phyloP scores from a whole-genome alignment of 2,329 filamentous ascomycete genomes.

The Mariannaea elegans region DNA sequence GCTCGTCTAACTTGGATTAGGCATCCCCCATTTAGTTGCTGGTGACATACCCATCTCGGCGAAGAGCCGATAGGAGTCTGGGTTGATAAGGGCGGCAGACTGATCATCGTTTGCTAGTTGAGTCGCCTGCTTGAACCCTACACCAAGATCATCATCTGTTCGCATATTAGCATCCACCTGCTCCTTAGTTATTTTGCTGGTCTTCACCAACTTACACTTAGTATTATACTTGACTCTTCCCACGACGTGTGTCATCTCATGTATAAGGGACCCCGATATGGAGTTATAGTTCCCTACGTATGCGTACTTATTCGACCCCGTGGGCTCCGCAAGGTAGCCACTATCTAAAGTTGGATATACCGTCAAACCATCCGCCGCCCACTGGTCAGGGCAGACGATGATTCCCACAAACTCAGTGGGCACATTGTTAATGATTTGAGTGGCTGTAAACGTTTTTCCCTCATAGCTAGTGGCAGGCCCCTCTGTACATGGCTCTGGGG shows the following conservation, averaged over 20 bases:
- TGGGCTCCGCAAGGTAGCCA: not conserved
- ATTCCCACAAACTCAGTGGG: not conserved
- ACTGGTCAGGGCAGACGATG: slow-evolving; percentile 12
- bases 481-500: not conserved
- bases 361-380: not conserved
- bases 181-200: not conserved
- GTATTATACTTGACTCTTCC: not conserved
- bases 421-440: not conserved
- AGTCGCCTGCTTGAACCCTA: not conserved
- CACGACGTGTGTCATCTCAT: slow-evolving; percentile 15
- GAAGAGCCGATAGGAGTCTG: slow-evolving; percentile 12
- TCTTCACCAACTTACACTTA: slow-evolving; percentile 1
- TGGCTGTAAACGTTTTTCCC: slow-evolving; percentile 6
- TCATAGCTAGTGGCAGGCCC: not conserved
- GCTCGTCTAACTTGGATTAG: not conserved
- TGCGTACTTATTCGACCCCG: not conserved
- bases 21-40: slow-evolving; percentile 5
- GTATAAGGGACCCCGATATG: slow-evolving; percentile 5
- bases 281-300: slow-evolving; percentile 5
- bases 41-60: slow-evolving; percentile 17
- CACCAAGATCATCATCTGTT: not conserved
- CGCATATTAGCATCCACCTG: not conserved
- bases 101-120: not conserved
- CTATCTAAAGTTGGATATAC: not conserved
- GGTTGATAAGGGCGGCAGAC: not conserved